Evolutionary conservation across 306 rosid genomes (phyloP).

Genomic region (Ceratonia siliqua): DNA sequence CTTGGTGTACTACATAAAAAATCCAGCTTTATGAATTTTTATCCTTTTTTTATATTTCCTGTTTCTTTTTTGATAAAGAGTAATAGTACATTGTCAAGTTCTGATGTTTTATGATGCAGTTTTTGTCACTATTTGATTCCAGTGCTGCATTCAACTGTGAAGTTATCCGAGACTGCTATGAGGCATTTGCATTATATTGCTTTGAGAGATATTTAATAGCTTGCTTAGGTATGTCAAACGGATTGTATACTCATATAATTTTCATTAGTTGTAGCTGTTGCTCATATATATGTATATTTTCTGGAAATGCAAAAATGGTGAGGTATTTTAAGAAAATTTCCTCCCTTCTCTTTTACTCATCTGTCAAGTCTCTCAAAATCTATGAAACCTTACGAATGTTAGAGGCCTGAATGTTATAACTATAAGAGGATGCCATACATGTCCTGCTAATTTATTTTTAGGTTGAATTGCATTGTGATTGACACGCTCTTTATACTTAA

Average conservation of each 20-base stretch:
- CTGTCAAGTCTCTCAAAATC: slow-evolving; percentile 11
- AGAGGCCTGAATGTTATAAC: slow-evolving; percentile 22
- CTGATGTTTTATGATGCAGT: slow-evolving; percentile 57
- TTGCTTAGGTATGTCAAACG: slow-evolving; percentile 76
- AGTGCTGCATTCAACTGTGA: slow-evolving; percentile 91
- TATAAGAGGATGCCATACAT: slow-evolving; percentile 11
- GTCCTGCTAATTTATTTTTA: neutral
- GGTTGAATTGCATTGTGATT: slow-evolving; percentile 20
- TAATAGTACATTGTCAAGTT: slow-evolving; percentile 15
- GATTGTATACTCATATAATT: slow-evolving; percentile 19
- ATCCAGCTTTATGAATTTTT: neutral
- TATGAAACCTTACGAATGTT: neutral
- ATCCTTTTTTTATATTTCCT: neutral
- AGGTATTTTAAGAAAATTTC: slow-evolving; percentile 3
- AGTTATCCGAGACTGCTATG: slow-evolving; percentile 94
- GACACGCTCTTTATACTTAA: neutral
- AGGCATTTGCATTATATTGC: slow-evolving; percentile 98
- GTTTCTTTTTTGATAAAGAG: neutral
- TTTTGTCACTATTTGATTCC: slow-evolving; percentile 85
- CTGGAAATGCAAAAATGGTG: slow-evolving; percentile 12
- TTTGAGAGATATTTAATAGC: slow-evolving; percentile 97
- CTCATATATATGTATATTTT: neutral
- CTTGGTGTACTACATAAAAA: slow-evolving; percentile 16
- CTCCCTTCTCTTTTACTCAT: neutral
- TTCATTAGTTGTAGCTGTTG: slow-evolving; percentile 22